Percentiles rank a stretch among this genome's conserved stretches.
Evolutionary conservation across 1,139 yeast genomes (phyloP).

Genomic region (Komagataea norvegica): DNA sequence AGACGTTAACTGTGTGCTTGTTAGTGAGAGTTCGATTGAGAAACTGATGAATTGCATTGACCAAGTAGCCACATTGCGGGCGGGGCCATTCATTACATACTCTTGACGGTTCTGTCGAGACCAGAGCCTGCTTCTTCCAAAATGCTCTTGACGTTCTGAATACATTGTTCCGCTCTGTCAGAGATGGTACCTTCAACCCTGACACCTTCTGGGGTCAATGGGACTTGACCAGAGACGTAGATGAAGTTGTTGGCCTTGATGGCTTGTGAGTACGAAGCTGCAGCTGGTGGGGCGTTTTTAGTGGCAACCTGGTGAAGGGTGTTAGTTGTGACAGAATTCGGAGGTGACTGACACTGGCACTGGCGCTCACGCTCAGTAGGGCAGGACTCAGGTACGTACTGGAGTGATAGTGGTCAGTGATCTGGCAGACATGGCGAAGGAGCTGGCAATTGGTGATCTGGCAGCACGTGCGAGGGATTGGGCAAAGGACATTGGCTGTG

Average conservation of each 20-base stretch:
- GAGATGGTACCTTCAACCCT: conserved; percentile 72
- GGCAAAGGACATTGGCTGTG: conserved; percentile 23
- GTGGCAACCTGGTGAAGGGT: conserved; percentile 48
- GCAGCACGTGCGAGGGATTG: conserved; percentile 22
- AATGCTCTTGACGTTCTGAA: conserved; percentile 70
- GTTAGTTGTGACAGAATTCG: no score
- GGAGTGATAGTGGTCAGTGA: conserved; percentile 42
- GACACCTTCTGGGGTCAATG: conserved; percentile 78
- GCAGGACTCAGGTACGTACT: conserved; percentile 31
- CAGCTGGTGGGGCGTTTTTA: conserved; percentile 86
- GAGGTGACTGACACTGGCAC: no score
- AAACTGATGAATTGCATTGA: not conserved
- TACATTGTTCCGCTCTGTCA: conserved; percentile 81
- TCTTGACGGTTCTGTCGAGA: conserved; percentile 73
- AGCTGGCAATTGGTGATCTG: conserved; percentile 19
- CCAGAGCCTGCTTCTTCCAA: conserved; percentile 81
- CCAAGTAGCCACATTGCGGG: not conserved
- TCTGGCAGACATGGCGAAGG: conserved; percentile 31
- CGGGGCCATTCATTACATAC: conserved; percentile 20
- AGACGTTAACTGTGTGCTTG: conserved; percentile 51
- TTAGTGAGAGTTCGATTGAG: not conserved
- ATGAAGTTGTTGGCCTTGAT: conserved; percentile 81
- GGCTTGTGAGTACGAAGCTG: conserved; percentile 93
- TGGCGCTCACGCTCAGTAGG: no score
- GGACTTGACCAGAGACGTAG: conserved; percentile 94